Percentiles rank a stretch among this genome's conserved stretches.
Conservation (phyloP, 2,329 filamentous ascomycete species). For the Penicillium crustosum region DNA sequence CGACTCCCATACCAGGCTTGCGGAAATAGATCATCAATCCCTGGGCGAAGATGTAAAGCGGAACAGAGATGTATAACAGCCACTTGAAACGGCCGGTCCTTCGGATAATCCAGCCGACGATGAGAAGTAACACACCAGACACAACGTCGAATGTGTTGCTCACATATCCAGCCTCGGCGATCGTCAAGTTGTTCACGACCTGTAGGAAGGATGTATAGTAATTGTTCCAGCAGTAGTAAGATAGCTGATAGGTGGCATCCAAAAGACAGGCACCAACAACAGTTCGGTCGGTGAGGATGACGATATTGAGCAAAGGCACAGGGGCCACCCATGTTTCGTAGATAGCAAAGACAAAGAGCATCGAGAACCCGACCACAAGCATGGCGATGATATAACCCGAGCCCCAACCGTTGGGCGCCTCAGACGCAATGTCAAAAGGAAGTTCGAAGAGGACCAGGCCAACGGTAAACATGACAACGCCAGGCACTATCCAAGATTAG, state of each 20-base stretch:
- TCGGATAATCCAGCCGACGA: slow-evolving; percentile 53
- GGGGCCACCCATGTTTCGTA: slow-evolving; percentile 55
- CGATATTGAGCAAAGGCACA: slow-evolving; percentile 55
- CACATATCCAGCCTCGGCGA: slow-evolving; percentile 37
- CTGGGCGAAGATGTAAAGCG: slow-evolving; percentile 52
- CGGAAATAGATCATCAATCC: slow-evolving; percentile 60
- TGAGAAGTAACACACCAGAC: slow-evolving; percentile 56
- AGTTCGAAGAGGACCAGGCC: slow-evolving; percentile 63
- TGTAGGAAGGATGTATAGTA: slow-evolving; percentile 29
- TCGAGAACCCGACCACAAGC: slow-evolving; percentile 53
- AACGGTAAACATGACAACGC: slow-evolving; percentile 57
- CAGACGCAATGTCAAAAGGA: slow-evolving; percentile 56
- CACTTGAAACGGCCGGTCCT: slow-evolving; percentile 54
- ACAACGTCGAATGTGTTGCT: slow-evolving; percentile 54
- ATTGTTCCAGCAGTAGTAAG: slow-evolving; percentile 32
- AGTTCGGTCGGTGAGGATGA: slow-evolving; percentile 42
- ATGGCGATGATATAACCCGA: slow-evolving; percentile 50
- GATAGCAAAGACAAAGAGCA: slow-evolving; percentile 53
- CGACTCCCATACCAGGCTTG: slow-evolving; percentile 45
- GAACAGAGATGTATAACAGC: slow-evolving; percentile 53
- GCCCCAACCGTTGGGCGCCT: slow-evolving; percentile 38
- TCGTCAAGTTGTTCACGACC: slow-evolving; percentile 29
- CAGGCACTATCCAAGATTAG: slow-evolving; percentile 43
- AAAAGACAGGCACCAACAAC: slow-evolving; percentile 31
- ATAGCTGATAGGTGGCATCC: slow-evolving; percentile 30